Conservation (phyloP, 2,329 filamentous ascomycete genomes). For the Fusarium sp. region DNA sequence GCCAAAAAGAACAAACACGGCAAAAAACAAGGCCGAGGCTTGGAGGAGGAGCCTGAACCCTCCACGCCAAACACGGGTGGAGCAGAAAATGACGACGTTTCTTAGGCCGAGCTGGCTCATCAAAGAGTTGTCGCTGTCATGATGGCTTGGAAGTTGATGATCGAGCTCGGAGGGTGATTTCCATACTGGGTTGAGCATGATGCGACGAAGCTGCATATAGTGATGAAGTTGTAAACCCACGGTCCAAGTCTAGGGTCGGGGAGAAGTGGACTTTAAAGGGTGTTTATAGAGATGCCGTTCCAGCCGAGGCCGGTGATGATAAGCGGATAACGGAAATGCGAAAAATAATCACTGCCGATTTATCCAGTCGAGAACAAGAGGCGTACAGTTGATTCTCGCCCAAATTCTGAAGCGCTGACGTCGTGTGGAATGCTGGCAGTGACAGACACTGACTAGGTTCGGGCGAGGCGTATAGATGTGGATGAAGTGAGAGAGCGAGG, state of each 20-base stretch:
- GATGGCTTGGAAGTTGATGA: constrained; percentile 27
- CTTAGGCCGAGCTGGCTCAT: constrained; percentile 36
- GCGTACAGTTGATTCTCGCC: neutral
- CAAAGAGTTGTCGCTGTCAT: constrained; percentile 36
- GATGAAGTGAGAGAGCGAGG: neutral
- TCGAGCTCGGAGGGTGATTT: constrained; percentile 41
- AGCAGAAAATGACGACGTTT: constrained; percentile 54
- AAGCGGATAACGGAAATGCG: neutral
- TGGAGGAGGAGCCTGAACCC: constrained; percentile 48
- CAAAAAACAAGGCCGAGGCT: constrained; percentile 40
- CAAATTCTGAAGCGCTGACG: constrained; percentile 6
- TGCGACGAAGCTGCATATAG: neutral
- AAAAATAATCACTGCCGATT: constrained; percentile 7
- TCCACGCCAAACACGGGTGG: constrained; percentile 56
- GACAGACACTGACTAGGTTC: constrained; percentile 27
- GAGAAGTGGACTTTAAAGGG: neutral
- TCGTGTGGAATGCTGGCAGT: constrained; percentile 19
- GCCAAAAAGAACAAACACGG: constrained; percentile 45
- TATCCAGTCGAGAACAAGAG: constrained; percentile 10
- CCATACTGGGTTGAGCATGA: constrained; percentile 41
- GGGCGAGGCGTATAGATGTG: constrained; percentile 20
- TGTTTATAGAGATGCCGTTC: constrained; percentile 9
- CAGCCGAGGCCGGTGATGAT: neutral
- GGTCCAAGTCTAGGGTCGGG: neutral
- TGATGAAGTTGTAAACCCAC: neutral